Evolutionary conservation across 2,329 filamentous ascomycete species (phyloP), one percentile per base, ranked within the genome.

Genomic region (Paraphoma sp.): DNA sequence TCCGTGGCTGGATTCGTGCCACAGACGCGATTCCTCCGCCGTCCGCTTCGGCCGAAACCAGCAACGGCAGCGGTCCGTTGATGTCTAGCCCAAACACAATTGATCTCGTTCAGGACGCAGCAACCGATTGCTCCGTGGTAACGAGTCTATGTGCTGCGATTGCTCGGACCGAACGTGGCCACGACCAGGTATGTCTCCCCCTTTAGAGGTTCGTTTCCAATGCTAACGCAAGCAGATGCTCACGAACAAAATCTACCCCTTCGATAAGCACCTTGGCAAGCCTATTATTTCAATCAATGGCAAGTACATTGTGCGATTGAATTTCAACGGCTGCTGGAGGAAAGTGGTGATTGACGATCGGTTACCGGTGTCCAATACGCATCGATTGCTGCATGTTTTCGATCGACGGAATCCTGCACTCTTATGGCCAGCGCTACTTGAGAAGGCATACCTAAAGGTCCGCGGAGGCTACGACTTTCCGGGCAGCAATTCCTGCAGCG

Each of bases 401-500:
- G 94, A 98, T 68, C 86, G 92, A 36, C 88, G 88, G 42, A 93
- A 97, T 62, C 89, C 91, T 4, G 82, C 80, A n/a, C 81, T 96
- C 12, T 79, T 98, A 12, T 98, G 94, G 93, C 95, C 95, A 6
- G 93, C 94, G 2, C 82, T 99, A 4, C 81, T 98, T 14, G 95
- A 99, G 74, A 99, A 99, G 73, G 95, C 95, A 0, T 99, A 99
- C 67, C 81, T 99, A 1, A 99, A 98, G 79, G 87, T 98, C 10
- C 87, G 94, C 53, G 95, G 95, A 29, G 95, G 95, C 33, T 99
- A 99, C 74, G 93, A 99, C 71, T 99, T 99, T 64, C 94, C 95
- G 0, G 95, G 95, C 7, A 98, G 95, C 70, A 98, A 98, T 74
- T 98, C 94, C 0, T 93, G 92, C 10, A 98, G 94, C 2, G 95